Conservation (phyloP, 1,284 basidiomycete species). For the Sporisorium reilianum region DNA sequence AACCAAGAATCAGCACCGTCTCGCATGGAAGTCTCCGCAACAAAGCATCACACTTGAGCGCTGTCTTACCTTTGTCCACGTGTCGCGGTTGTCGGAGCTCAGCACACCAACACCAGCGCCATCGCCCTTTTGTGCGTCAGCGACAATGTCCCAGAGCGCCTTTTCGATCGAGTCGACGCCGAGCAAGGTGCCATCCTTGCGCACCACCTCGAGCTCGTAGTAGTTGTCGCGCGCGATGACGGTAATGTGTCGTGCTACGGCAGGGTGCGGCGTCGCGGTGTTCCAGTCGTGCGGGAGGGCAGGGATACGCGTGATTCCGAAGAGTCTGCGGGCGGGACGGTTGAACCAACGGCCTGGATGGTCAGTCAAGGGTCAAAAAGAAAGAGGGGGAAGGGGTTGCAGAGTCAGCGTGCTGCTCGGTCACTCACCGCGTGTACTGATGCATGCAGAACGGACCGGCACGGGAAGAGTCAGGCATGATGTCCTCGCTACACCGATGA, state of each 20-base stretch:
- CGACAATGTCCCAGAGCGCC: slow-evolving; percentile 77
- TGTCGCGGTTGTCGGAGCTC: slow-evolving; percentile 83
- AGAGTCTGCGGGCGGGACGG: slow-evolving; percentile 76
- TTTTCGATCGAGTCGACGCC: slow-evolving; percentile 77
- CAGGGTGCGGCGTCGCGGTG: slow-evolving; percentile 69
- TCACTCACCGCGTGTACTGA: slow-evolving; percentile 73
- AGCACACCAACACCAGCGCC: slow-evolving; percentile 77
- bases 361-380: slow-evolving; percentile 28
- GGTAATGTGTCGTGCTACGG: slow-evolving; percentile 76
- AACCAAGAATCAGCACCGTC: background rate
- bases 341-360: slow-evolving; percentile 56
- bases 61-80: slow-evolving; percentile 81
- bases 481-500: slow-evolving; percentile 70
- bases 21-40: background rate
- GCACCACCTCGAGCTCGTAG: slow-evolving; percentile 79
- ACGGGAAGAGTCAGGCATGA: slow-evolving; percentile 73
- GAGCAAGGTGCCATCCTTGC: slow-evolving; percentile 65
- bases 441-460: slow-evolving; percentile 75
- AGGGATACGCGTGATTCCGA: slow-evolving; percentile 68
- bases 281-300: slow-evolving; percentile 71
- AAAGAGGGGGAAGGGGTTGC: slow-evolving; percentile 16
- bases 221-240: slow-evolving; percentile 84
- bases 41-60: background rate
- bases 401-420: slow-evolving; percentile 39
- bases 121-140: slow-evolving; percentile 77